phyloP scores from a whole-genome alignment of 768 basidiomycete species.

The Mycena vulgaris region DNA sequence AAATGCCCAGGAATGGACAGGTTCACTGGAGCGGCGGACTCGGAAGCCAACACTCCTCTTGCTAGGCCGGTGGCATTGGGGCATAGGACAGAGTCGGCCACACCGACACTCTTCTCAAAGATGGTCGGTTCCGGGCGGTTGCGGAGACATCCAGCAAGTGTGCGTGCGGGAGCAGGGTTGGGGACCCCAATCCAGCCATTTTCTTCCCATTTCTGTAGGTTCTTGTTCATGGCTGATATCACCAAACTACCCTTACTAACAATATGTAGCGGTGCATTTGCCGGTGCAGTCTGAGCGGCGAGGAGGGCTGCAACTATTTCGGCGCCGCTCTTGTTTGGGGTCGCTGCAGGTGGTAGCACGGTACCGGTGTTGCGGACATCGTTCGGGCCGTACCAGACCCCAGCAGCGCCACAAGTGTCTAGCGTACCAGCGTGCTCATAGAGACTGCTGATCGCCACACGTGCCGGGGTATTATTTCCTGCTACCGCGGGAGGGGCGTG shows the following conservation, averaged over 20 bases:
- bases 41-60: no score
- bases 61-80: no score
- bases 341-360: background rate
- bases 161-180: no score
- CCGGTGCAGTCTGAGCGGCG: background rate
- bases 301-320: background rate
- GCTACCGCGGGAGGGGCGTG: background rate
- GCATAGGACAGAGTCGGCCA: no score
- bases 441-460: background rate
- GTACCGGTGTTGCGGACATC: background rate
- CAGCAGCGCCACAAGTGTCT: background rate
- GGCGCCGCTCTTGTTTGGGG: background rate
- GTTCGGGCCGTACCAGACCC: background rate
- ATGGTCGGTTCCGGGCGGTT: no score
- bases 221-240: background rate
- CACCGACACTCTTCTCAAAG: no score
- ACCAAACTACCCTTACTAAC: background rate
- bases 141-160: no score
- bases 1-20: no score
- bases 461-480: background rate
- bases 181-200: background rate
- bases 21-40: no score
- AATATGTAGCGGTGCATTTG: background rate
- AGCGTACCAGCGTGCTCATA: background rate
- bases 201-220: background rate